Evolutionary conservation across 331 rosid species (phyloP), one percentile per base, ranked within the genome.

Genomic region (Pyrus hybrid): DNA sequence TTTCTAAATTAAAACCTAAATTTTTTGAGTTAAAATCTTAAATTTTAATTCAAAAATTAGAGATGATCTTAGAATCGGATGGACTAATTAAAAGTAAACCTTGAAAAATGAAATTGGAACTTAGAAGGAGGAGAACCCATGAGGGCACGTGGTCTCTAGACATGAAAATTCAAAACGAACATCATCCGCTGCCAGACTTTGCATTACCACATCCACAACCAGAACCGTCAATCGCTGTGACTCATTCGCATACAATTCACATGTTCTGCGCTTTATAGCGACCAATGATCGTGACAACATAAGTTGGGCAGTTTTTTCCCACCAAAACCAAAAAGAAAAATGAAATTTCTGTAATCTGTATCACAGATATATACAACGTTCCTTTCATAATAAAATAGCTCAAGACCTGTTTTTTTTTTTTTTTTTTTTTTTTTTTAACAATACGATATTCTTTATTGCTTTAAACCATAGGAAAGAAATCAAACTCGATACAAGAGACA

Each of bases 101-200:
- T 37, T 51, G 10, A 17, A 51, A 17, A 62, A 4, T 14, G 5
- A 62, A 23, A 13, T 62, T 25, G 32, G 35, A 58, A n/a, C 5
- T 13, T 13, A 21, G n/a, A 63, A 63, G 43, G 43, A 63, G 68
- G 18, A 30, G 68, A 8, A 67, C 51, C 12, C n/a, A 67, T 30
- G 26, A 67, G 20, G 7, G 5, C 74, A 57, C 68, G 68, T 67
- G 80, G 73, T 26, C 20, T 57, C 57, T 18, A 30, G 68, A 41
- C 22, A 41, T 26, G 8, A 26, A 26, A 26, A 51, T 60, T 7
- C 22, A 33, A 41, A 54, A 12, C 54, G 11, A 32, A 21, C 35
- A 14, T 22, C 76, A 72, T 58, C 22, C 76, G 12, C 22, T 71
- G 64, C 75, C 47, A 53, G 54, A 25, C 79, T 8, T n/a, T 49